Evolutionary conservation across 2,329 filamentous ascomycete genomes (phyloP), one percentile per base, ranked within the genome.

Genomic region (Arthrobotrys sphaeroides): DNA sequence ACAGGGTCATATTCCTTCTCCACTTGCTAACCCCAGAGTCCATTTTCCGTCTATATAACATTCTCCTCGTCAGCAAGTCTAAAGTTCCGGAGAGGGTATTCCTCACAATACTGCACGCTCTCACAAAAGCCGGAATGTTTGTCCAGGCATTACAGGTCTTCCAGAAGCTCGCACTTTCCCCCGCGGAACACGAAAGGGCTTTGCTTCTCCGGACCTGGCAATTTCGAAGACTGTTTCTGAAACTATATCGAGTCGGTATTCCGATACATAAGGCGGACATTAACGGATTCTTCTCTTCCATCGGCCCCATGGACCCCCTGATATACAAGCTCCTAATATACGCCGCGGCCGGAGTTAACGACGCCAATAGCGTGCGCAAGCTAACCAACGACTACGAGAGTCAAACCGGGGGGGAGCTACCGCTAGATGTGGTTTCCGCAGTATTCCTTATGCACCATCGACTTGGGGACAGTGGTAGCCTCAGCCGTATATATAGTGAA

Each of bases 261-360:
- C 73, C 72, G 3, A 72, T 77, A 36, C 73, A 77, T 24, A 43
- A 61, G 7, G 53, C 73, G 5, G 59, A 77, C 9, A 65, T 77
- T 2, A 53, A 72, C 1, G 18, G 20, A 1, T 66, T 67, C 31
- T 45, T 77, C n/a, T 77, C 61, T 24, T 77, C 73, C 0, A 7
- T 70, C 31, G 67, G 61, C 16, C 26, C 13, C 10, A 43, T 77
- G 18, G 73, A 77, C n/a, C 73, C 59, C 5, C n/a, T 70, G n/a
- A 61, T 77, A 18, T 72, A 77, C 51, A 72, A 77, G 9, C 28
- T 62, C 6, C 10, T 77, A 18, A 24, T 77, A 13, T 77, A 72
- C 26, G 33, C 66, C 3, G 73, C 73, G 2, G 60, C 66, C 9
- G 40, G 40, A 3, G 66, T 47, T 2, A 61, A 67, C 18, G 73